Conservation (phyloP, 257 asterid genomes). For the Solanum rostratum region DNA sequence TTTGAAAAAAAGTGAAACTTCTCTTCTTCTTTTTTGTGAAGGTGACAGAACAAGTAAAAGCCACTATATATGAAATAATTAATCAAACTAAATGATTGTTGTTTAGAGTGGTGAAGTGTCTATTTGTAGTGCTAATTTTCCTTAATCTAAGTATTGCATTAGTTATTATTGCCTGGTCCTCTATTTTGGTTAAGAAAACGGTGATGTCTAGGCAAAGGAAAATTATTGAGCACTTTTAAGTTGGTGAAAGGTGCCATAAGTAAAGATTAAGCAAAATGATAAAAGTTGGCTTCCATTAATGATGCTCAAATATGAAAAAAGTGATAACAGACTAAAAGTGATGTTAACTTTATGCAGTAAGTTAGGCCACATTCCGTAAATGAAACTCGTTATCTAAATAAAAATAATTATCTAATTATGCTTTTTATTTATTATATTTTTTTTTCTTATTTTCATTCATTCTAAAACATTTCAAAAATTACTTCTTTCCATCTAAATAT, state of each 20-base stretch:
- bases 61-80: neutral
- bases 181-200: neutral
- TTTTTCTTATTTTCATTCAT: no score
- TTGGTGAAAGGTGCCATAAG: constrained; percentile 7
- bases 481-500: no score
- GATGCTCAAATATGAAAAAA: neutral
- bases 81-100: neutral
- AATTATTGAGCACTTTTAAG: constrained; percentile 4
- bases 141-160: neutral
- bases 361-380: neutral
- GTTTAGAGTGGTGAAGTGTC: neutral
- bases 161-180: neutral
- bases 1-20: neutral
- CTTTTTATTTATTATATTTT: no score
- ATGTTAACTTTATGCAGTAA: neutral
- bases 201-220: neutral
- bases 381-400: neutral
- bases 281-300: neutral
- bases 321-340: neutral
- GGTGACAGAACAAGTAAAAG: neutral
- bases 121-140: neutral
- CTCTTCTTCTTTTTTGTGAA: neutral
- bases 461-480: no score
- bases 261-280: constrained; percentile 22
- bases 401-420: no score